Base-by-base conservation (phyloP, 2,329 filamentous ascomycete species). In the Colletotrichum musae region DNA sequence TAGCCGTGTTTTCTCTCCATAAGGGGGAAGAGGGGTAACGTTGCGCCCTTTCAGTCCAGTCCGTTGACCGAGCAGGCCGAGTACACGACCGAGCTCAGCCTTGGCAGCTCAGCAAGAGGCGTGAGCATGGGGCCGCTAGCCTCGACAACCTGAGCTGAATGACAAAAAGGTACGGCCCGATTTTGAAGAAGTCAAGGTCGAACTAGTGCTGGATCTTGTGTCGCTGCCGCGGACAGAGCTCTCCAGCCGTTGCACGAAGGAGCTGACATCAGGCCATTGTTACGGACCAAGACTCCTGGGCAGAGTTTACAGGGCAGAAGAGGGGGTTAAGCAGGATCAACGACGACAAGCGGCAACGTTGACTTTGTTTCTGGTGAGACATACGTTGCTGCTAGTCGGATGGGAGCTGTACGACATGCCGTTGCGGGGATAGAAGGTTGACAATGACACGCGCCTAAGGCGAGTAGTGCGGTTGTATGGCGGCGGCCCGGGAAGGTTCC, bases 241-340 rank as follows among this genome's bases (percentile, higher is more conserved):
- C 7, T 36, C 32, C 32, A 62, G 50, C n/a, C 26, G 28, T 26
- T 5, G 36, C 48, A 26, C 48, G 47, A n/a, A 15, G 18, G 39
- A 26, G 47, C 50, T 36, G 2, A 53, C 47, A 58, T 68, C 64
- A 58, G 64, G 52, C 52, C 59, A 64, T 58, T 15, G 50, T 36
- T 47, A 45, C 64, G 45, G 58, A 66, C 28, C 57, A 39, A 58
- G 36, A 45, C 36, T 45, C 28, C 4, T n/a, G 13, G 45, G 18
- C 57, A 21, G 64, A 68, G 52, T 57, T 52, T 41, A 12, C 13
- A 12, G 28, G 21, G 36, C 45, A 18, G 5, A 12, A 21, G 18
- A 18, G n/a, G 16, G 3, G 13, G 7, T 13, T 16, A 36, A 36
- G 32, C 32, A 36, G 32, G 32, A 32, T 6, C 28, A 32, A 36